Base-by-base conservation (phyloP, 1,284 basidiomycete genomes). In the Rhizoctonia solani region DNA sequence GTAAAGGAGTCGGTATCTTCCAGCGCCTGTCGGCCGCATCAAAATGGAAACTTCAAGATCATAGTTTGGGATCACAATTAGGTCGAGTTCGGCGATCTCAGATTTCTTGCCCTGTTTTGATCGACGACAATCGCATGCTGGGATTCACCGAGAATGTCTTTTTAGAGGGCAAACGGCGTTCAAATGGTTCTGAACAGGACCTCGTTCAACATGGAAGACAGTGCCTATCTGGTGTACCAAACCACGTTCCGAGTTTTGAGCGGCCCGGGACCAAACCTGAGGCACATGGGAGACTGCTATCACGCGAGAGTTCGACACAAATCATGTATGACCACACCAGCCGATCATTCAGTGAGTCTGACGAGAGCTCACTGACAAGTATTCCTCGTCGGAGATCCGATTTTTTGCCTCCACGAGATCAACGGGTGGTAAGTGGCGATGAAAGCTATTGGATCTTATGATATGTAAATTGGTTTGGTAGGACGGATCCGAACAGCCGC, bases 81-180 rank as follows among this genome's bases (percentile, higher is more conserved):
- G 47, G 54, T 54, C 30, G 46, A 37, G 47, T 66, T 54, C 52
- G 68, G 23, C 53, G 61, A 59, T 66, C 66, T 11, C 49, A 63
- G 69, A 69, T 69, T 23, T 65, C 58, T 27, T 56, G 58, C 14
- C 69, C 69, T 27, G 68, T 59, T 23, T 66, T 54, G 47, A 69
- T 69, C 44, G 44, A 29, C 49, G 61, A 66, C 21, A 21, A 44
- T 13, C 23, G 25, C 41, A 66, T 46, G 39, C 47, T 66, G 41
- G 50, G 25, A 3, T 16, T 8, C 16, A 46, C n/a, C 8, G 44
- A 44, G 47, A 16, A 53, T 54, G 61, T 42, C 50, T 23, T 66
- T 34, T 21, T 41, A n/a, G 61, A 54, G 41, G 27, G 41, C 42
- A 41, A 13, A 34, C 41, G 50, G 34, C 61, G 25, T 46, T 66